Percentiles rank a stretch among this genome's conserved stretches.
These are phyloP conservation scores for Globisporangium cylindrosporum DNA, from an alignment of 352 stramenopile species.

Conservation along the genomic window DNA sequence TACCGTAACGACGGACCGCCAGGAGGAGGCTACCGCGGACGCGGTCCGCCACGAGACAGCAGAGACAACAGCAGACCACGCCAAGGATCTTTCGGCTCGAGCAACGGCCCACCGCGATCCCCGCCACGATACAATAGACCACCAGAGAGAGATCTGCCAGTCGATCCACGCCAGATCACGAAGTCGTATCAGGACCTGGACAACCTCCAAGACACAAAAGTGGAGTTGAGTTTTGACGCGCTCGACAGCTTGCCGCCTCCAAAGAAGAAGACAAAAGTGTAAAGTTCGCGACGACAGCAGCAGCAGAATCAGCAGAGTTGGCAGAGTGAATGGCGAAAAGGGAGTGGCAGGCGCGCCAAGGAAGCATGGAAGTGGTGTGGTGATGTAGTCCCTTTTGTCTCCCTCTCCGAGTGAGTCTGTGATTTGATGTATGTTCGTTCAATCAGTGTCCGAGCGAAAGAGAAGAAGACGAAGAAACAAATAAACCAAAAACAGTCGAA, in stretches of 20 bases:
- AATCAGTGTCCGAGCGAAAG: neutral
- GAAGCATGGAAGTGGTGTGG: neutral
- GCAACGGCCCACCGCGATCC: slow-evolving; percentile 26
- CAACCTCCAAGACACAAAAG: slow-evolving; percentile 79
- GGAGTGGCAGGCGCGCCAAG: neutral
- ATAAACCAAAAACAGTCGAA: neutral
- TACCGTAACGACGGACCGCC: slow-evolving; percentile 53
- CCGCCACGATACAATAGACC: slow-evolving; percentile 31
- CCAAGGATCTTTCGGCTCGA: slow-evolving; percentile 43
- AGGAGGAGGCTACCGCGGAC: slow-evolving; percentile 37
- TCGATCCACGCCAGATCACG: slow-evolving; percentile 77
- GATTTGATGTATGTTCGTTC: neutral
- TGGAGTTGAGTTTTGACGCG: slow-evolving; percentile 82
- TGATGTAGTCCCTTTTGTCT: neutral
- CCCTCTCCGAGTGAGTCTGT: neutral
- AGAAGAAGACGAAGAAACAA: neutral
- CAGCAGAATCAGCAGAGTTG: neutral
- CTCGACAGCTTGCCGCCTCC: slow-evolving; percentile 74
- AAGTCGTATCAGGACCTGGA: slow-evolving; percentile 85
- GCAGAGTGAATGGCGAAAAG: neutral
- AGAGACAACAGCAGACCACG: slow-evolving; percentile 43
- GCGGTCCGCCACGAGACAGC: slow-evolving; percentile 51
- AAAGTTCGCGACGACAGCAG: slow-evolving; percentile 7
- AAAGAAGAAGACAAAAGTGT: slow-evolving; percentile 86
- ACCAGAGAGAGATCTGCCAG: slow-evolving; percentile 65